Percentiles rank a stretch among this genome's conserved stretches.
These are phyloP conservation scores for Physcomitrium patens DNA, from an alignment of 225 moss, liverwort and hornwort species.

Conservation along the genomic window DNA sequence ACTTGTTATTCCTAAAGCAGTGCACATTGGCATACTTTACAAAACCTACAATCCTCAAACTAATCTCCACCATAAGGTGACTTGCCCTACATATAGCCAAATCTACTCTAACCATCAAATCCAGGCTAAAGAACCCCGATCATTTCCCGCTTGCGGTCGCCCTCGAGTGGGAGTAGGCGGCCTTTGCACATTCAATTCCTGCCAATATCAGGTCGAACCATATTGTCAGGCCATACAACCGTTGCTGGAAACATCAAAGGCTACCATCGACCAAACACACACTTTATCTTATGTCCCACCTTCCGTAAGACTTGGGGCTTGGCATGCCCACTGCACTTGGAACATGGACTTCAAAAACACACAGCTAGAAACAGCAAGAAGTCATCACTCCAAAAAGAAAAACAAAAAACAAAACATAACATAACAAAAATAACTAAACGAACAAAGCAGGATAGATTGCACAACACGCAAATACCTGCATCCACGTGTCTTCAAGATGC, in stretches of 20 bases:
- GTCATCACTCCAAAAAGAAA: too few species aligned
- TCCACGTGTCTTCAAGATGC: slow-evolving; percentile 85
- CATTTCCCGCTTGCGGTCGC: slow-evolving; percentile 71
- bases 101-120: slow-evolving; percentile 49
- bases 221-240: slow-evolving; percentile 2
- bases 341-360: not conserved
- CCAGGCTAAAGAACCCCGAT: slow-evolving; percentile 78
- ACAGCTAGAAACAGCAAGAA: too few species aligned
- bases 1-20: slow-evolving; percentile 42
- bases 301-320: not conserved
- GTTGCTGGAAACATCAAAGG: not conserved
- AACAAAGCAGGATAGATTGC: not conserved
- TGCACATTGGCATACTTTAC: slow-evolving; percentile 52
- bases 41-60: slow-evolving; percentile 42
- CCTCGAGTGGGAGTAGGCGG: slow-evolving; percentile 87
- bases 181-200: slow-evolving; percentile 86
- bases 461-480: slow-evolving; percentile 55
- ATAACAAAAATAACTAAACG: slow-evolving; percentile 1
- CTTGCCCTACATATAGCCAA: slow-evolving; percentile 34
- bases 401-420: too few species aligned
- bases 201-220: slow-evolving; percentile 7
- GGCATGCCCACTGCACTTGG: slow-evolving; percentile 2
- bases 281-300: not conserved
- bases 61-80: slow-evolving; percentile 30
- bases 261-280: not conserved